Evolutionary conservation across 306 rosid species (phyloP), one percentile per base, ranked within the genome.

Genomic region (Abrus pulchellus): DNA sequence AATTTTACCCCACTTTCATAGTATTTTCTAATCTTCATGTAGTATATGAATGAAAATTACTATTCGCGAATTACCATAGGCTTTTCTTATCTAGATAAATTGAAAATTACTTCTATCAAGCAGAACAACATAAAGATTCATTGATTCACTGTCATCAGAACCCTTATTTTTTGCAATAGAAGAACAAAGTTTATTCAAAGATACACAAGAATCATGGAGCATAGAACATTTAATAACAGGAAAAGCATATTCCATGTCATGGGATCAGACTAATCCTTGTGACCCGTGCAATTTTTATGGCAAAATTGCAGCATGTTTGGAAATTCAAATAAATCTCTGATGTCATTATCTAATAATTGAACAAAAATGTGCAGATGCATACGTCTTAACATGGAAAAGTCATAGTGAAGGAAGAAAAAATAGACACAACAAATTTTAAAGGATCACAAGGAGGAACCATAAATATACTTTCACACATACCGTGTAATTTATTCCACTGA

Each of bases 401-500:
- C 74, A 49, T 30, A 29, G 34, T 10, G 45, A 43, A 14, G 9
- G 7, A 54, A 62, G 12, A 29, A 28, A 6, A 71, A 14, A 29
- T 43, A 44, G 12, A 65, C 57, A 68, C 11, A 62, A 78, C 44
- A 71, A 57, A 27, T 40, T 29, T 33, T 29, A 44, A 29, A 57
- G 30, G 53, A 73, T 65, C 44, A 55, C 5, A 40, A 3, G 12
- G 52, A 9, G 5, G 5, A 44, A 67, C 50, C 53, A 2, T 0
- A 4, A 52, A 7, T 52, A 32, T 33, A 41, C 6, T 71, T 43
- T 43, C 54, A 59, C 40, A 81, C 86, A 52, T 91, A 93, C 99
- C 28, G 87, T 84, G 79, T 90, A 88, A 72, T 95, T 92, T 86
- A 93, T 91, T 82, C 97, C 98, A 27, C 71, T 49, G 69, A 95